These are phyloP conservation scores for Elaeagnus macrophylla DNA, from an alignment of 306 rosid species.

Conservation along the genomic window DNA sequence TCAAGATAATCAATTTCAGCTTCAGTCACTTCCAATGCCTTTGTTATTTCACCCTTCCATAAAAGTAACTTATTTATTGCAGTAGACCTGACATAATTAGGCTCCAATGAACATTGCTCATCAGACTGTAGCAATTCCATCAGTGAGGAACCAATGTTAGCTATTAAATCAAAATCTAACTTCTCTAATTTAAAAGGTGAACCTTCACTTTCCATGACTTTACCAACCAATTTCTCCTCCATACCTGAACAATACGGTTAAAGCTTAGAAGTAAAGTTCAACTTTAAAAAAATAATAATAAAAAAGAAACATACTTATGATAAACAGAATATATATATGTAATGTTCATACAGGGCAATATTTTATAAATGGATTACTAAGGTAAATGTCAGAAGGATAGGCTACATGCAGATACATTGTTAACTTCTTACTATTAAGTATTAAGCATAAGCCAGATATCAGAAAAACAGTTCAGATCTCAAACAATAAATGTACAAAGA, in stretches of 20 bases:
- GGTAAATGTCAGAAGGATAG: too few species aligned
- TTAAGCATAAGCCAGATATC: too few species aligned
- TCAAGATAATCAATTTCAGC: constrained; percentile 86
- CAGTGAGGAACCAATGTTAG: constrained; percentile 49
- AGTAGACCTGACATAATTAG: constrained; percentile 39
- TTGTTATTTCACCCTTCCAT: constrained; percentile 79
- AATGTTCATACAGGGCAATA: too few species aligned
- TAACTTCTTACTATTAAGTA: too few species aligned
- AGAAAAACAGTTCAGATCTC: too few species aligned
- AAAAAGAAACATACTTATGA: too few species aligned
- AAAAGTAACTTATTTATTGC: constrained; percentile 65
- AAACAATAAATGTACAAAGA: too few species aligned
- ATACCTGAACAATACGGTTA: constrained; percentile 35
- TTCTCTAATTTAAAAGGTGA: constrained; percentile 57
- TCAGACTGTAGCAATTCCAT: constrained; percentile 58
- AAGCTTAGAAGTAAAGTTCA: too few species aligned
- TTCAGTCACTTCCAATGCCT: constrained; percentile 78
- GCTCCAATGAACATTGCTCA: constrained; percentile 46
- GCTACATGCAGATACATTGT: too few species aligned
- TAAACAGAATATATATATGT: too few species aligned
- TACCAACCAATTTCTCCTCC: constrained; percentile 65
- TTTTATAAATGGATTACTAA: too few species aligned
- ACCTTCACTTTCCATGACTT: constrained; percentile 44
- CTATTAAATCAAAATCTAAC: constrained; percentile 43
- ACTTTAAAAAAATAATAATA: too few species aligned